Conservation (phyloP, 2,329 filamentous ascomycete genomes). For the Calonectria pteridis region DNA sequence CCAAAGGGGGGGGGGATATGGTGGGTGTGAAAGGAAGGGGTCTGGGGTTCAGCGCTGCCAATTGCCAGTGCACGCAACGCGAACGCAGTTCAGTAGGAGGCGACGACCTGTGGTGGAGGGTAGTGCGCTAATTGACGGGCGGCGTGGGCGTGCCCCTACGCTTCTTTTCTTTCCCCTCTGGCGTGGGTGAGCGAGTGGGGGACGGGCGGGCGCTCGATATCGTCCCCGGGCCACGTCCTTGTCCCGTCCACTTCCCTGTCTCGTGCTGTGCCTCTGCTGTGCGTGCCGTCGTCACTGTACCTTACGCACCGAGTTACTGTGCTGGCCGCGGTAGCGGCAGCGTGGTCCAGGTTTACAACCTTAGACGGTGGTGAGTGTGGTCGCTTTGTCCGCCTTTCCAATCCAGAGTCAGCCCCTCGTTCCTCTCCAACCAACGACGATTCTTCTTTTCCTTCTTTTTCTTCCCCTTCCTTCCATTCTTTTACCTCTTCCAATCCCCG, state of each 20-base stretch:
- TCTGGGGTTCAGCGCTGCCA: conserved; percentile 1
- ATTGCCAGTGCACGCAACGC: not conserved
- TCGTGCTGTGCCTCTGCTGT: conserved; percentile 10
- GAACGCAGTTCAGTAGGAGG: conserved; percentile 3
- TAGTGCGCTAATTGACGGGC: conserved; percentile 12
- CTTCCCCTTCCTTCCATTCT: conserved; percentile 25
- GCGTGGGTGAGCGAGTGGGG: conserved; percentile 9
- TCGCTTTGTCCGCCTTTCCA: conserved; percentile 14
- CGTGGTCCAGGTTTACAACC: not conserved
- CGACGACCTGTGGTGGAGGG: not conserved
- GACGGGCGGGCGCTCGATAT: conserved; percentile 12
- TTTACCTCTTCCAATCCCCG: conserved; percentile 27
- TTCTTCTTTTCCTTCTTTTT: conserved; percentile 22
- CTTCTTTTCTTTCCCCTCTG: conserved; percentile 1
- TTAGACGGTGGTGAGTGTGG: not conserved
- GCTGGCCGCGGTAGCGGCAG: not conserved
- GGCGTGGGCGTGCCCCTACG: not conserved
- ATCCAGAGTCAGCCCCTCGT: not conserved
- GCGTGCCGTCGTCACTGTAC: conserved; percentile 4
- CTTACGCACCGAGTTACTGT: conserved; percentile 8
- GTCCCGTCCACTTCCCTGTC: conserved; percentile 13
- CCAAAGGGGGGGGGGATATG: not conserved
- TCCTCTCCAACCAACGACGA: conserved; percentile 20
- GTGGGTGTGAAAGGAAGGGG: not conserved
- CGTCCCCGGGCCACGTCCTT: conserved; percentile 14